Evolutionary conservation across 805 yeast species (phyloP).

Genomic region (Candida patagonica): DNA sequence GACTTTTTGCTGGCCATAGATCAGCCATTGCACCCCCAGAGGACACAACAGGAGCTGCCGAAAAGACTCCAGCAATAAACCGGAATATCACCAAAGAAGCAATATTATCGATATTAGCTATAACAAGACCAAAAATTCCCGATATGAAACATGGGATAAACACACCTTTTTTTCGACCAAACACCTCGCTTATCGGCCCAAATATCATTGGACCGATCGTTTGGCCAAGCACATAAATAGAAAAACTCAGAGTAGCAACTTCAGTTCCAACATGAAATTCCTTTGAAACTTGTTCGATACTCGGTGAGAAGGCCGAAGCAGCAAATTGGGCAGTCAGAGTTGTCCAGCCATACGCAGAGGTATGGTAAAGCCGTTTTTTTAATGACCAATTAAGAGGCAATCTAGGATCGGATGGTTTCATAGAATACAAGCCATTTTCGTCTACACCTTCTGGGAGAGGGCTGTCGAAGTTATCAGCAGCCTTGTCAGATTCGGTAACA

Average conservation of each 20-base stretch:
- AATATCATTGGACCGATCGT: conserved; percentile 59
- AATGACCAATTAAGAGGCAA: conserved; percentile 48
- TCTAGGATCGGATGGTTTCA: no score
- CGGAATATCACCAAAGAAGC: conserved; percentile 45
- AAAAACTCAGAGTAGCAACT: conserved; percentile 43
- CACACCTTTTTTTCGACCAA: conserved; percentile 40
- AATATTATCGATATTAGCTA: conserved; percentile 42
- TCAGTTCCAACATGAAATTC: conserved; percentile 37
- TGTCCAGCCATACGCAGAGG: conserved; percentile 31
- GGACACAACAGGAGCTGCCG: conserved; percentile 52
- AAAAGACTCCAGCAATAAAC: conserved; percentile 52
- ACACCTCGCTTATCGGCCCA: conserved; percentile 51
- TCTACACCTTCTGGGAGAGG: no score
- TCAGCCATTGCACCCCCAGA: conserved; percentile 55
- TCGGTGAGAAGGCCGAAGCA: conserved; percentile 40
- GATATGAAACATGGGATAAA: conserved; percentile 34
- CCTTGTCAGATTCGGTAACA: no score
- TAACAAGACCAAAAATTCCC: conserved; percentile 38
- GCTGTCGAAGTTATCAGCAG: no score
- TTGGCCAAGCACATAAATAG: conserved; percentile 56
- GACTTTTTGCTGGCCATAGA: conserved; percentile 37
- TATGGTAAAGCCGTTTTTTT: conserved; percentile 30
- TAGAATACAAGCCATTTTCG: no score
- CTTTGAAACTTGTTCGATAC: conserved; percentile 26
- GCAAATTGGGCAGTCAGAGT: conserved; percentile 36